Percentiles rank a stretch among this genome's conserved stretches.
Evolutionary conservation across 257 asterid species (phyloP).

Genomic region (Thymus quinquecostatus): DNA sequence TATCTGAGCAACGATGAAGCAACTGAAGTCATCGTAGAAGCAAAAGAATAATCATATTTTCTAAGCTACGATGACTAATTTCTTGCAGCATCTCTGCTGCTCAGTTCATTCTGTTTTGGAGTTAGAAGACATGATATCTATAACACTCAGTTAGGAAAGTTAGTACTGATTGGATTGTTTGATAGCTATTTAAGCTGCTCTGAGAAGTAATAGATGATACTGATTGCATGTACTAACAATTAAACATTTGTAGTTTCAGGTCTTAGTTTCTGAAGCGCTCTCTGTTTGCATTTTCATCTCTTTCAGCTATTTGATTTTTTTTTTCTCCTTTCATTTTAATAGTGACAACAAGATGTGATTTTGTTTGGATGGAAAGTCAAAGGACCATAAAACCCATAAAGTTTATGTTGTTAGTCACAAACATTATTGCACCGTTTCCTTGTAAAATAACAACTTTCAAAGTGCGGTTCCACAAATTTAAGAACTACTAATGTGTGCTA

Average conservation of each 20-base stretch:
- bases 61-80: conserved; percentile 6
- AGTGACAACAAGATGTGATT: neutral
- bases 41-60: neutral
- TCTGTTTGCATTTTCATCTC: neutral
- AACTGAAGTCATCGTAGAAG: conserved; percentile 20
- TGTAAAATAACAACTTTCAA: neutral
- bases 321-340: neutral
- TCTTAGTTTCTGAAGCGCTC: conserved; percentile 1
- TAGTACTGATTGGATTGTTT: conserved; percentile 20
- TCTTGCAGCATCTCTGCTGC: conserved; percentile 21
- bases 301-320: neutral
- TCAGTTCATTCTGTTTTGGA: conserved; percentile 18
- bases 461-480: conserved; percentile 10
- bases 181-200: conserved; percentile 15
- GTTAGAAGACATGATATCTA: neutral
- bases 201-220: conserved; percentile 11
- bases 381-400: neutral
- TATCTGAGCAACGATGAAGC: neutral
- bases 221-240: neutral
- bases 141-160: neutral
- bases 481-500: conserved; percentile 11
- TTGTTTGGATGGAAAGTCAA: neutral
- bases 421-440: neutral
- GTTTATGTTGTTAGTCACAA: conserved; percentile 3
- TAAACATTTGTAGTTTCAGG: neutral